phyloP scores from a whole-genome alignment of 2,329 filamentous ascomycete genomes.

The Pyrenophora seminiperda region DNA sequence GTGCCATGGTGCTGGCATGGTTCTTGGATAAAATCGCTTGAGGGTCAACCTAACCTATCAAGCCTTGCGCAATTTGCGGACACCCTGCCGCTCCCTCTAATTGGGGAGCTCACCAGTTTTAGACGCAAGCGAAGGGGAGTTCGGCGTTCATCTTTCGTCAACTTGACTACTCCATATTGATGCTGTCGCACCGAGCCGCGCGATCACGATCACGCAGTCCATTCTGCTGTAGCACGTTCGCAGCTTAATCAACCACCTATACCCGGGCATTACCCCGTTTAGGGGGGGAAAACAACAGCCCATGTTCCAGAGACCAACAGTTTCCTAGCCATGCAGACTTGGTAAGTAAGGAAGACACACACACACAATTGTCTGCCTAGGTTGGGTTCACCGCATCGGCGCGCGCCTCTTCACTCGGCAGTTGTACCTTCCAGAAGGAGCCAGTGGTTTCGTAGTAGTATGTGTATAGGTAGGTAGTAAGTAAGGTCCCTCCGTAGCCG shows the following conservation, averaged over 20 bases:
- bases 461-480: too few relatives aligned
- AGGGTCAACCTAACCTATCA: conserved; percentile 11
- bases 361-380: not conserved
- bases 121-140: conserved; percentile 6
- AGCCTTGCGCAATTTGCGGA: not conserved
- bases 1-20: not conserved
- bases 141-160: not conserved
- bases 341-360: not conserved
- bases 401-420: not conserved
- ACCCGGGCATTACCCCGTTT: not conserved
- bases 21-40: conserved; percentile 19
- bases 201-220: conserved; percentile 7
- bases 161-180: not conserved
- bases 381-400: not conserved
- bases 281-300: not conserved
- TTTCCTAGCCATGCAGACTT: not conserved
- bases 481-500: conserved; percentile 6
- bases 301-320: not conserved
- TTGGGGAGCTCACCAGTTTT: not conserved
- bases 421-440: not conserved
- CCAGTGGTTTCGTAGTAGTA: not conserved
- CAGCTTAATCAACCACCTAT: conserved; percentile 5
- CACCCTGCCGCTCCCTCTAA: not conserved
- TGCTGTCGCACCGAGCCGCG: not conserved
- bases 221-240: conserved; percentile 1